These are phyloP conservation scores for Talaromyces thailandensis DNA, from an alignment of 495 filamentous ascomycete species.

Conservation along the genomic window DNA sequence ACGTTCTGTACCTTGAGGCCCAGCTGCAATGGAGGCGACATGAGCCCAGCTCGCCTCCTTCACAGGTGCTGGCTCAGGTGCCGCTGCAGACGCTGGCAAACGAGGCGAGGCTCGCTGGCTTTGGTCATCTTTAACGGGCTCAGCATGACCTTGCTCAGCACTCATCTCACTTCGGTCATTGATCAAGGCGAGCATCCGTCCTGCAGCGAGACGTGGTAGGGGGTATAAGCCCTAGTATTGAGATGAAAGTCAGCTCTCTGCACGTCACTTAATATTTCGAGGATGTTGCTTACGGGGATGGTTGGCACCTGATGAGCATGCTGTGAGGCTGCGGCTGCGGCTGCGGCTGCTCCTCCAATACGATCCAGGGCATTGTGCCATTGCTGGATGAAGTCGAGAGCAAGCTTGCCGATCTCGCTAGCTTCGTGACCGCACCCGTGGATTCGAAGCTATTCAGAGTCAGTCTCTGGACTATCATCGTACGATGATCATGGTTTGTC, in stretches of 20 bases:
- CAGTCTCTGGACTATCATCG: neutral
- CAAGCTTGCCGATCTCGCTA: slow-evolving; percentile 21
- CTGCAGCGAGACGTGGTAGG: neutral
- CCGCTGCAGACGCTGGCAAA: neutral
- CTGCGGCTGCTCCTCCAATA: neutral
- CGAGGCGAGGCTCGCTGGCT: neutral
- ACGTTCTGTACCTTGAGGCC: neutral
- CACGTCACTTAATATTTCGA: neutral
- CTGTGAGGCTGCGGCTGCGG: neutral
- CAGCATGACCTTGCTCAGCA: neutral
- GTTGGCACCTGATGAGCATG: neutral
- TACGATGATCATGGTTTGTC: neutral
- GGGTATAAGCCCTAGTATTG: neutral
- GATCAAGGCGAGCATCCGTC: neutral
- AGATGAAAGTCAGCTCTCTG: neutral
- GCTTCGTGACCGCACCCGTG: slow-evolving; percentile 14
- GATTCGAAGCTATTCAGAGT: slow-evolving; percentile 15
- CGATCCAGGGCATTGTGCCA: neutral
- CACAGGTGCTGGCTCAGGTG: neutral
- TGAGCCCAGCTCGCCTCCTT: neutral
- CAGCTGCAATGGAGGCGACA: neutral
- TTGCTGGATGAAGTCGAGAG: slow-evolving; percentile 17
- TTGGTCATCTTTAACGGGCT: neutral
- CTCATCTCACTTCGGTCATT: neutral
- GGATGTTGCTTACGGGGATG: neutral